Conservation (phyloP, 164 flowering plant genomes). For the Hamamelis virginiana region DNA sequence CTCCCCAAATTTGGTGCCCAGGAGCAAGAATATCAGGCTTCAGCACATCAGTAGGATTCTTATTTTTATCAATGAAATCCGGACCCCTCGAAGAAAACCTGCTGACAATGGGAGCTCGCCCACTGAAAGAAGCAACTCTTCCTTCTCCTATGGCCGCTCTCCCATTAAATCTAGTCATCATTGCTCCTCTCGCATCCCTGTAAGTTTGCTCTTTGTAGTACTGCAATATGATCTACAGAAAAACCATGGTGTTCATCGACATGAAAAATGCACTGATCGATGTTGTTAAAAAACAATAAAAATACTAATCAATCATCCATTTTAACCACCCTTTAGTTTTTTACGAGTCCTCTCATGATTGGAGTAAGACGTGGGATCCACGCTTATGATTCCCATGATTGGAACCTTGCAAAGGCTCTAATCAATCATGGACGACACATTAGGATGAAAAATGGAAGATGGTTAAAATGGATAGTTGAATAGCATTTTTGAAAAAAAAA, state of each 20-base stretch:
- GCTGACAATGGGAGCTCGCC: slow-evolving; percentile 75
- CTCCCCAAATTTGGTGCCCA: slow-evolving; percentile 89
- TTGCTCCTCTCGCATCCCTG: slow-evolving; percentile 42
- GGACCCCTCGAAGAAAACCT: slow-evolving; percentile 96
- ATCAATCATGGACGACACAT: too few relatives aligned
- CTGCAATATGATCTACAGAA: slow-evolving; percentile 42
- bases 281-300: too few relatives aligned
- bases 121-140: slow-evolving; percentile 56
- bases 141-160: slow-evolving; percentile 76
- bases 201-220: slow-evolving; percentile 64
- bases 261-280: background rate
- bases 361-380: too few relatives aligned
- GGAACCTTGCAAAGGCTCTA: too few relatives aligned
- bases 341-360: too few relatives aligned
- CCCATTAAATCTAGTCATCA: slow-evolving; percentile 38
- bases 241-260: background rate
- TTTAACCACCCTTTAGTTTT: too few relatives aligned
- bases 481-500: too few relatives aligned
- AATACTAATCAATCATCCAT: too few relatives aligned
- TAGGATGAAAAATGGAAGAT: too few relatives aligned
- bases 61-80: slow-evolving; percentile 48
- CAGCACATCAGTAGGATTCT: slow-evolving; percentile 60
- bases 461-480: too few relatives aligned
- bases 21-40: slow-evolving; percentile 96
- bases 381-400: too few relatives aligned